These are phyloP conservation scores for Besnoitia besnoiti DNA, from an alignment of 169 alveolate genomes.

Conservation along the genomic window DNA sequence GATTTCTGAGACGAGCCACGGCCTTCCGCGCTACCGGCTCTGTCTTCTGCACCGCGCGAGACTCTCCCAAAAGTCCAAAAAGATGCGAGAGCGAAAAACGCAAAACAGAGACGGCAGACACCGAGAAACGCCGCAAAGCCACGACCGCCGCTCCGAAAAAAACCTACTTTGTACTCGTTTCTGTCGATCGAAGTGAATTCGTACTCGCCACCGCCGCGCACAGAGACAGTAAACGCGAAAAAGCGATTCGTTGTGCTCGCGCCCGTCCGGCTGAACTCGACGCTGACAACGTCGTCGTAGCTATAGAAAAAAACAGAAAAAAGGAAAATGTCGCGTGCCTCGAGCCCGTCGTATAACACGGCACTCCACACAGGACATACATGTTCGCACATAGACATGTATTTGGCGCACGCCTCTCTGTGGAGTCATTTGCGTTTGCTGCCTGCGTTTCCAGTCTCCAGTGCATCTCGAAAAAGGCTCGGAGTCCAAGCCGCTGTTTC, in stretches of 20 bases:
- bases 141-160: background rate
- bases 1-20: too few species aligned
- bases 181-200: slow-evolving; percentile 94
- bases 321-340: too few species aligned
- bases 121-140: background rate
- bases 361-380: background rate
- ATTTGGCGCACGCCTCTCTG: too few species aligned
- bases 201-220: slow-evolving; percentile 88
- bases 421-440: too few species aligned
- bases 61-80: background rate
- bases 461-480: too few species aligned
- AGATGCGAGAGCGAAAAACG: background rate
- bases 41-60: background rate
- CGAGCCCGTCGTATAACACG: background rate
- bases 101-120: background rate
- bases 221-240: slow-evolving; percentile 91
- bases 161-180: slow-evolving; percentile 84
- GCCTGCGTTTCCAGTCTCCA: too few species aligned
- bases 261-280: slow-evolving; percentile 94
- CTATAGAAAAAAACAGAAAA: slow-evolving; percentile 57
- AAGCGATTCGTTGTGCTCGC: slow-evolving; percentile 92
- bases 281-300: slow-evolving; percentile 92
- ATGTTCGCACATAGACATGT: background rate
- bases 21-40: too few species aligned
- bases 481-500: too few species aligned